phyloP scores from a whole-genome alignment of 352 stramenopile species.

The Thalassiosira livingstoniorum region DNA sequence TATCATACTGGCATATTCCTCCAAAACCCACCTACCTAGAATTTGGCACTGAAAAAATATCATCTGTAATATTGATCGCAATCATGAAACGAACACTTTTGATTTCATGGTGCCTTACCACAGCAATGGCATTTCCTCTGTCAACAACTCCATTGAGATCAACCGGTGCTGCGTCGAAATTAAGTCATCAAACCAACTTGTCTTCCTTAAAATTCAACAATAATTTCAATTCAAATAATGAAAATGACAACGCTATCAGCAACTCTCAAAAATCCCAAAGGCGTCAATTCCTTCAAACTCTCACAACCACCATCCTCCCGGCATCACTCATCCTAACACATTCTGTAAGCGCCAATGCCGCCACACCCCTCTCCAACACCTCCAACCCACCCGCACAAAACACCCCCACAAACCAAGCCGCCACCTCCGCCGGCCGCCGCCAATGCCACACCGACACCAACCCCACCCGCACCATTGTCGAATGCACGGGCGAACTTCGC shows the following conservation, averaged over 20 bases:
- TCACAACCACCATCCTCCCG: neutral
- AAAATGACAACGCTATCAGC: neutral
- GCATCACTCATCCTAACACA: neutral
- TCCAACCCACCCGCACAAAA: conserved; percentile 18
- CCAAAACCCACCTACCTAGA: too few relatives aligned
- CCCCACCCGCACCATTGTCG: conserved; percentile 73
- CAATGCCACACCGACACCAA: conserved; percentile 77
- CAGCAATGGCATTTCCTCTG: conserved; percentile 5
- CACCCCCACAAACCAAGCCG: conserved; percentile 60
- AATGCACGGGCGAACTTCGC: conserved; percentile 69
- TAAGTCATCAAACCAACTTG: too few relatives aligned
- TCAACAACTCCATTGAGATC: neutral
- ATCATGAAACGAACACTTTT: too few relatives aligned
- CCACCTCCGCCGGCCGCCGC: conserved; percentile 74
- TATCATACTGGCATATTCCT: too few relatives aligned
- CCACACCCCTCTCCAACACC: neutral
- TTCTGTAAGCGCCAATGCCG: neutral
- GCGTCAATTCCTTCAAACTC: conserved; percentile 21
- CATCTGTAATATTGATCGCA: too few relatives aligned
- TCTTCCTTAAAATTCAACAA: neutral
- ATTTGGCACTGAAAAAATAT: too few relatives aligned
- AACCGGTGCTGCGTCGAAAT: too few relatives aligned
- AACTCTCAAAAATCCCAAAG: neutral
- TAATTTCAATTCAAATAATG: neutral
- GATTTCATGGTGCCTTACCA: conserved; percentile 7